phyloP scores from a whole-genome alignment of 805 yeast species.

The Groenewaldozyma tartarivorans region DNA sequence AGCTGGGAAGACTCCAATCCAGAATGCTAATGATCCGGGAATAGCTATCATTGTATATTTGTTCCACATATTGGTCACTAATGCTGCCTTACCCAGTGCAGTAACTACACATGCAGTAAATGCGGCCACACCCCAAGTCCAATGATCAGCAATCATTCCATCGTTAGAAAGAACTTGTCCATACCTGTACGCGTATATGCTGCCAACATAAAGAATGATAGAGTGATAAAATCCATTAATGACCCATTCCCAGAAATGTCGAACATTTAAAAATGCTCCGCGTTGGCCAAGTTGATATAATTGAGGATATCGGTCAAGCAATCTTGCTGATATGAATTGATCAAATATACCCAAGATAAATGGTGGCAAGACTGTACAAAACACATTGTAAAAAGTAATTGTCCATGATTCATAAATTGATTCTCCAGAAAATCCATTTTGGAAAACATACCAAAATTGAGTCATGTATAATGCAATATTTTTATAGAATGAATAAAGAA shows the following conservation, averaged over 20 bases:
- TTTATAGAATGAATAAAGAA: constrained; percentile 89
- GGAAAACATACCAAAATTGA: constrained; percentile 95
- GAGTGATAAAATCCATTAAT: constrained; percentile 92
- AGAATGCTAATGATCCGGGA: constrained; percentile 82
- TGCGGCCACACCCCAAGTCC: constrained; percentile 91
- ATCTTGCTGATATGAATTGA: constrained; percentile 85
- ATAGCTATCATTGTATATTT: constrained; percentile 85
- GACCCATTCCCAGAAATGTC: constrained; percentile 96
- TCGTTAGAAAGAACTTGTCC: constrained; percentile 46
- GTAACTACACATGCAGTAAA: constrained; percentile 83
- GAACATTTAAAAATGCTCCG: constrained; percentile 80
- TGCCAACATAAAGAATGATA: constrained; percentile 67
- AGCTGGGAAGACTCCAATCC: constrained; percentile 81
- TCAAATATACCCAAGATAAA: constrained; percentile 94
- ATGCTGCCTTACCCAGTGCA: constrained; percentile 89
- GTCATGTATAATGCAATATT: constrained; percentile 94
- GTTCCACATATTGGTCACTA: constrained; percentile 90
- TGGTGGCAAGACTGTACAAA: constrained; percentile 92
- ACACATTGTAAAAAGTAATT: constrained; percentile 86
- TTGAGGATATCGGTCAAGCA: constrained; percentile 86
- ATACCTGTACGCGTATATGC: constrained; percentile 55
- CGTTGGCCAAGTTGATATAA: constrained; percentile 84
- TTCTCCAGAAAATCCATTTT: constrained; percentile 90
- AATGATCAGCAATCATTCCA: constrained; percentile 74
- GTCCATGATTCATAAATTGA: constrained; percentile 97